Evolutionary conservation across 2,329 filamentous ascomycete genomes (phyloP), one percentile per base, ranked within the genome.

Genomic region (Trichoderma arundinaceum): DNA sequence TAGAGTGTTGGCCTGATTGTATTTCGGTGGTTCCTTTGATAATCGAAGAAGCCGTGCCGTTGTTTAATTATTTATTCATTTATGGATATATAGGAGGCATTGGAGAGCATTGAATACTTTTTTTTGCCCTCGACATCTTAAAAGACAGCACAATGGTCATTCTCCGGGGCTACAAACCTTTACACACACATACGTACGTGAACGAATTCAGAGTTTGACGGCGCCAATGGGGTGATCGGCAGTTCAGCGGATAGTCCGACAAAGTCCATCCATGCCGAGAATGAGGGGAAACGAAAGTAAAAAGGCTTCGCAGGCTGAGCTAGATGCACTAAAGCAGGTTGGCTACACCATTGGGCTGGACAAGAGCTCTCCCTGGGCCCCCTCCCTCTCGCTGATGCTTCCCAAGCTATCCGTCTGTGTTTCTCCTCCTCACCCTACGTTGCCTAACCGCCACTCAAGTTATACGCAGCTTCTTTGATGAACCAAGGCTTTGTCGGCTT

Each of bases 231-330:
- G 10, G 43, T 10, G 35, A 41, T 59, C 43, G 43, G 32, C 56
- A 48, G 32, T 35, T n/a, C 9, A 48, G 43, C 43, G 33, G 38
- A 13, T 28, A 28, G 22, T 28, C 22, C 22, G 22, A 28, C 22
- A 28, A 28, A 28, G 22, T 28, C 22, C 22, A 28, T 28, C 22
- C 39, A 33, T 35, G 38, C 22, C 58, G 48, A 43, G 58, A 44
- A 52, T 41, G 58, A 52, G 58, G 58, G 58, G 58, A 52, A 61
- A 52, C 3, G 12, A 61, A 44, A 52, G 38, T 52, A 28, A 28
- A 28, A 28, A 28, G 22, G 22, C 22, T 2, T 28, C 22, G 22
- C 22, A 28, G 22, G 22, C 8, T 51, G n/a, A 43, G 38, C 46
- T 59, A 48, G 56, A 38, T 39, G 56, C 8, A 59, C 7, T 46